Conservation (phyloP, 306 rosid species). For the Fragaria ananassa region DNA sequence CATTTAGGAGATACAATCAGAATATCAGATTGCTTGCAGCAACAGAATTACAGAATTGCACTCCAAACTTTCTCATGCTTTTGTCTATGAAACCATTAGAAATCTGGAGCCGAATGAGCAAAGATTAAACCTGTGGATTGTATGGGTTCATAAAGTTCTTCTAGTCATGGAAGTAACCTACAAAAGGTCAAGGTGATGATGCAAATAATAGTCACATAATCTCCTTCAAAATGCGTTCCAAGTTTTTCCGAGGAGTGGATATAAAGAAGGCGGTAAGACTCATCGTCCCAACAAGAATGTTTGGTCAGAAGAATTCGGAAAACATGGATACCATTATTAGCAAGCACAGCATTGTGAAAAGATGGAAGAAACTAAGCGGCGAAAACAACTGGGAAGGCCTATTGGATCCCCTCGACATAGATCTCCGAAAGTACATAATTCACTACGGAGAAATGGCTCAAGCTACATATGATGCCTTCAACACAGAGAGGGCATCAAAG, state of each 20-base stretch:
- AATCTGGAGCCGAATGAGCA: background rate
- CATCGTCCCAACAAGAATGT: conserved; percentile 15
- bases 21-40: conserved; percentile 17
- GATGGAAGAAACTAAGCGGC: conserved; percentile 66
- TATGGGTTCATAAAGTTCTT: background rate
- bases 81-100: background rate
- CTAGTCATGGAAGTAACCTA: background rate
- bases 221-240: conserved; percentile 15
- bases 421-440: conserved; percentile 57
- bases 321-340: conserved; percentile 21
- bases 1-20: background rate
- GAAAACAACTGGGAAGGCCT: conserved; percentile 47
- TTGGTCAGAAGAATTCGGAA: conserved; percentile 13
- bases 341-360: conserved; percentile 29
- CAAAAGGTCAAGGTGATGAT: background rate
- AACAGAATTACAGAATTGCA: background rate
- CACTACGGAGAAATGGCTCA: conserved; percentile 87
- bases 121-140: background rate
- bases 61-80: conserved; percentile 3
- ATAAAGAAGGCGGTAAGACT: conserved; percentile 26
- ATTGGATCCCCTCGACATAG: conserved; percentile 56
- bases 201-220: background rate
- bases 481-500: conserved; percentile 46
- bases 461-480: conserved; percentile 68
- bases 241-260: conserved; percentile 5